Conservation (phyloP, 1,284 basidiomycete genomes). For the Sanghuangporus weigelae region DNA sequence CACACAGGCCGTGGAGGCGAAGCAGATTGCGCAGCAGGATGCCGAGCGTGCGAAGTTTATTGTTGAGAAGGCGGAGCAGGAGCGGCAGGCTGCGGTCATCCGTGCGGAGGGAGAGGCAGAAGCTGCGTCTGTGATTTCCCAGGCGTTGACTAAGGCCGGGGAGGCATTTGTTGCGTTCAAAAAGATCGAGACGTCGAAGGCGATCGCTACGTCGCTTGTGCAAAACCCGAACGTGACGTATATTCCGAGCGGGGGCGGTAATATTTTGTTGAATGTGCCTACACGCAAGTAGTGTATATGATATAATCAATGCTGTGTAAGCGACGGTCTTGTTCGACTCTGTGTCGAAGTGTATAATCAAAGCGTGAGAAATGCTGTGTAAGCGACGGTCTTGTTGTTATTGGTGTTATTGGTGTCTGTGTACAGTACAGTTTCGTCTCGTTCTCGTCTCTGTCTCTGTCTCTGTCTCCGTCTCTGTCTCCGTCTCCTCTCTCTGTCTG, state of each 20-base stretch:
- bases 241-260: conserved; percentile 75
- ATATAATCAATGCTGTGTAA: too few relatives aligned
- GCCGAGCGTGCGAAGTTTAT: conserved; percentile 99
- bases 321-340: background rate
- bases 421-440: conserved; percentile 14
- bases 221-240: conserved; percentile 84
- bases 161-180: conserved; percentile 94
- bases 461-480: conserved; percentile 5
- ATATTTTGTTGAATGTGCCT: conserved; percentile 81
- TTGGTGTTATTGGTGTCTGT: background rate
- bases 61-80: conserved; percentile 99
- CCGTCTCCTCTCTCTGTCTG: conserved; percentile 15
- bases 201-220: conserved; percentile 82
- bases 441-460: conserved; percentile 10
- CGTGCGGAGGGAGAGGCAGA: conserved; percentile 98
- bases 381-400: background rate
- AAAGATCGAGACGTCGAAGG: conserved; percentile 97
- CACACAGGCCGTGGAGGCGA: conserved; percentile 93
- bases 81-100: conserved; percentile 96
- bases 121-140: conserved; percentile 90
- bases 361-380: background rate
- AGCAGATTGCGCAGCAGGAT: conserved; percentile 96
- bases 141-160: conserved; percentile 90
- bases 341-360: background rate
- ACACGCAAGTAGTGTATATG: conserved; percentile 41